Evolutionary conservation across 257 asterid genomes (phyloP), one percentile per base, ranked within the genome.

Genomic region (Henckelia pumila): DNA sequence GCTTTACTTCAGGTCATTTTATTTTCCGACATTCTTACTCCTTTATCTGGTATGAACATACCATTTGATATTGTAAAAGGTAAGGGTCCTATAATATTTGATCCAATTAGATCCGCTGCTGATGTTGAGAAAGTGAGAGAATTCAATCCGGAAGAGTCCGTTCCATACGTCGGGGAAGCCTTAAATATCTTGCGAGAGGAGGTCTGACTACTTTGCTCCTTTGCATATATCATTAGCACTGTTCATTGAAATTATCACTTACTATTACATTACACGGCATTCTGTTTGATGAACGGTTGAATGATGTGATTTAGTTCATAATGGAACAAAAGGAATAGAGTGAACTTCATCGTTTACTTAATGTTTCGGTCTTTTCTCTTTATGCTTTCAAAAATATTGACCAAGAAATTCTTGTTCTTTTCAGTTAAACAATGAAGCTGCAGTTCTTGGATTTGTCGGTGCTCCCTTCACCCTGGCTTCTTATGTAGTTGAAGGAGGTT

Each of bases 401-500:
- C 65, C 55, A 11, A 40, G 17, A 13, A 49, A 14, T 60, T 33
- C 67, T 40, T n/a, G 4, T 73, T 55, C 3, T 63, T 68, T 5
- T 44, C 81, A 93, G 99, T 96, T 93, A 67, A 85, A 91, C 64
- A 85, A 85, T 60, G 95, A 94, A 74, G 97, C 97, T n/a, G 99
- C 97, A n/a, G 89, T 91, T 62, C 89, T 94, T 40, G 99, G 99
- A 63, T 94, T 94, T 49, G 97, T 94, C 55, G 99, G 97, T 70
- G 99, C 99, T 14, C 97, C 99, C 13, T 94, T 94, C 78, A 91
- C 99, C 61, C 82, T 94, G 37, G 99, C 99, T 20, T 94, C 99
- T 11, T 94, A 94, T 71, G 89, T 80, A 25, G 89, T 94, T 77
- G 97, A 94, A 88, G 99, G 99, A 58, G 97, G 99, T 75, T 94